phyloP scores from a whole-genome alignment of 140 eudicot genomes.

The Stevia rebaudiana region DNA sequence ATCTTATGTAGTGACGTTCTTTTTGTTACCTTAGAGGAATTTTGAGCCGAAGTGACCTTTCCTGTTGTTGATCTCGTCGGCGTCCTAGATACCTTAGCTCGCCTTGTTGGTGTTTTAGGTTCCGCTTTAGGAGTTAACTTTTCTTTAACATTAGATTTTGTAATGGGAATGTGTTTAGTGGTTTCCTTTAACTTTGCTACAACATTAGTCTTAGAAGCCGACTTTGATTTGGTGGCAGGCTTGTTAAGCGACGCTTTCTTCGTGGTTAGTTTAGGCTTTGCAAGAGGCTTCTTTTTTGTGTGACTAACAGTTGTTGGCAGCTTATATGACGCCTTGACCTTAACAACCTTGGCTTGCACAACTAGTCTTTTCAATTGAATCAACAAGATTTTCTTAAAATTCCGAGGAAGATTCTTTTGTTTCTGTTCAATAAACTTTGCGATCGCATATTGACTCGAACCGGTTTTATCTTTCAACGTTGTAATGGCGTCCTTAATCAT shows the following conservation, averaged over 20 bases:
- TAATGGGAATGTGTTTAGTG: conserved; percentile 21
- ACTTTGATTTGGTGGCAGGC: conserved; percentile 6
- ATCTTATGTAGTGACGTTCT: conserved; percentile 39
- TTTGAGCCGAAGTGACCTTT: conserved; percentile 13
- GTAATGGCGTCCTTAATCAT: conserved; percentile 60
- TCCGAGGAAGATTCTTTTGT: conserved; percentile 44
- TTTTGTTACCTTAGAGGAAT: conserved; percentile 7
- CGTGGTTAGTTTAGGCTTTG: conserved; percentile 11
- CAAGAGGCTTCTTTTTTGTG: conserved; percentile 21
- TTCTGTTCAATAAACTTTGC: conserved; percentile 56
- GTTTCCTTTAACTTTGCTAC: conserved; percentile 25
- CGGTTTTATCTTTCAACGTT: conserved; percentile 53
- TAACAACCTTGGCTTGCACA: conserved; percentile 44
- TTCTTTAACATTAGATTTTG: no score
- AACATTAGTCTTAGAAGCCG: conserved; percentile 14
- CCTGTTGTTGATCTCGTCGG: conserved; percentile 31
- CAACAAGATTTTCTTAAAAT: conserved; percentile 39
- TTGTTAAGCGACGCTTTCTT: not conserved
- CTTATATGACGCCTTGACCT: conserved; percentile 57
- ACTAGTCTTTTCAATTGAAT: conserved; percentile 45
- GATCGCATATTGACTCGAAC: conserved; percentile 73
- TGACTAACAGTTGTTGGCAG: no score
- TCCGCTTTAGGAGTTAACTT: conserved; percentile 31
- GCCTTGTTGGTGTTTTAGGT: conserved; percentile 16
- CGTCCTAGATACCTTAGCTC: conserved; percentile 11